Base-by-base conservation (phyloP, 331 rosid species). In the Quercus tomentella region DNA sequence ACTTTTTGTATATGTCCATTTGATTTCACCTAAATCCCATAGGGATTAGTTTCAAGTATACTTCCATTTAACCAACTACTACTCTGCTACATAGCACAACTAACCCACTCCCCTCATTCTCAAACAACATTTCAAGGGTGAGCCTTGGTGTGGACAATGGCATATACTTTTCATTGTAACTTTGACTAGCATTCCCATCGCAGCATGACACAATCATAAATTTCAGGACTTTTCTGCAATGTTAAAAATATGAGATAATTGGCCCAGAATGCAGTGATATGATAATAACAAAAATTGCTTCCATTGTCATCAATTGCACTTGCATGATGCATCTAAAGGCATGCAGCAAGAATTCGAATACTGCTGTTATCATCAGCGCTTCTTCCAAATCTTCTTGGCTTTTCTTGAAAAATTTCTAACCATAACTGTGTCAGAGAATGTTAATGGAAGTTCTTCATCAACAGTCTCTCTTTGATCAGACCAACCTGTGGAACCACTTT, bases 371-470 rank as follows among this genome's bases (percentile, higher is more conserved):
- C 35, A 73, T 45, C 30, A 6, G 21, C 25, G 61, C 82, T 84
- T 77, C 69, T 71, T 82, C 25, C 76, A 16, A 72, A 82, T 60
- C 76, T 85, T 87, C 77, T 85, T 91, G 10, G 91, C 92, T 26
- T 26, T 26, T 56, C 82, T 82, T 1, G 93, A 26, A 86, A 91
- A 88, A 82, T 68, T 88, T 77, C 88, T 80, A 21, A 80, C 87
- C 81, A 66, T 63, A 52, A 70, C 80, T 21, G 66, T 85, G 77
- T 26, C 3, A 1, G 96, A 88, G 82, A 93, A 93, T 69, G 99
- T 91, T 84, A 96, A 87, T 4, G 97, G 92, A 83, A 87, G 89
- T 81, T 96, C 92, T 82, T 91, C 98, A 41, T 93, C 28, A 26
- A 26, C 97, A 18, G 51, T 76, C 37, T 89, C 93, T 81, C 87